A percentile compares a stretch with the other conserved stretches of the same genome.
Conservation (phyloP, 2,329 filamentous ascomycete species). For the Fusarium liriodendri region DNA sequence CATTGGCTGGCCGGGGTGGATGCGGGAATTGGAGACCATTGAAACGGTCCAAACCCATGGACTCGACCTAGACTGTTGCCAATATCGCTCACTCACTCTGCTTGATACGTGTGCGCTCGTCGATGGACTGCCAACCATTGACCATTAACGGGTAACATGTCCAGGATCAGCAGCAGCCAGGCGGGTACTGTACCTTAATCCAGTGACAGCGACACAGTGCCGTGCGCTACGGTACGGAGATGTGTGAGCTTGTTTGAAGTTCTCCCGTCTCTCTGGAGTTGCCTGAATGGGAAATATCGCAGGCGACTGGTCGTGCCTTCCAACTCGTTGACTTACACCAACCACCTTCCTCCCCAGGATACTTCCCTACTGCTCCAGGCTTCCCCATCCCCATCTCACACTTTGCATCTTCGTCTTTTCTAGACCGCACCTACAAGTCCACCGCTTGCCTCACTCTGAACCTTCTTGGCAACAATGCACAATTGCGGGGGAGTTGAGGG, state of each 20-base stretch:
- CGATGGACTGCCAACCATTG: conserved; percentile 7
- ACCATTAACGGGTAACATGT: conserved; percentile 14
- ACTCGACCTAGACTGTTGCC: conserved; percentile 26
- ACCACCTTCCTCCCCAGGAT: conserved; percentile 1
- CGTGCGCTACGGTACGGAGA: conserved; percentile 19
- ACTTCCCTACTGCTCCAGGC: neutral
- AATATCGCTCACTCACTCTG: conserved; percentile 31
- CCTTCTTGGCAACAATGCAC: conserved; percentile 33
- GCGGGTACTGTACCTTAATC: neutral
- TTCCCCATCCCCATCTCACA: conserved; percentile 10
- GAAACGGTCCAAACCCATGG: conserved; percentile 33
- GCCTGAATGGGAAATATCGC: conserved; percentile 17
- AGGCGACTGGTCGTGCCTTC: conserved; percentile 19
- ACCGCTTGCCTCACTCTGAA: conserved; percentile 18
- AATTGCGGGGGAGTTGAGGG: conserved; percentile 33
- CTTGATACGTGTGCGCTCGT: conserved; percentile 3
- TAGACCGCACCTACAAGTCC: conserved; percentile 12
- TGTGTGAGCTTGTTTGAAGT: conserved; percentile 33
- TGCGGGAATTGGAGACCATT: conserved; percentile 41
- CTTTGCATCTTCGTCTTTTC: conserved; percentile 1
- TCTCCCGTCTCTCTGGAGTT: conserved; percentile 3
- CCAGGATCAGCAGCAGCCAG: neutral
- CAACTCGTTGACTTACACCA: conserved; percentile 14
- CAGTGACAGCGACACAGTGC: conserved; percentile 15
- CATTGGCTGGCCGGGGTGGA: conserved; percentile 27